Evolutionary conservation across 108 stramenopile genomes (phyloP).

Genomic region (Skeletonema grethae): DNA sequence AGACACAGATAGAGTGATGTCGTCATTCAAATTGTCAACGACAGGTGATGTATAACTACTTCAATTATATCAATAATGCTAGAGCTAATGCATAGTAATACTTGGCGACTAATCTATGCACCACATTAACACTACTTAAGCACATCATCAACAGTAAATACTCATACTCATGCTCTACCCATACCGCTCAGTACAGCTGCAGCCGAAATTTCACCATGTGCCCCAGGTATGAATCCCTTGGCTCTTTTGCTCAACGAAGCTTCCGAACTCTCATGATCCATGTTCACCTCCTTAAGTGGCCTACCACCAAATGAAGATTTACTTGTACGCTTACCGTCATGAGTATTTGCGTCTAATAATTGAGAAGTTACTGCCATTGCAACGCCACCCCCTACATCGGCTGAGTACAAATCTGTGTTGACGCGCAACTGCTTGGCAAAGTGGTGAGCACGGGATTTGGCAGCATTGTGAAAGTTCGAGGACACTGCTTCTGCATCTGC

Average conservation of each 20-base stretch:
- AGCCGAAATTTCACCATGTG: conserved; percentile 8
- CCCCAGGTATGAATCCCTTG: conserved; percentile 34
- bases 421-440: conserved; percentile 30
- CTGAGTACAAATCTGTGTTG: neutral
- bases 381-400: conserved; percentile 29
- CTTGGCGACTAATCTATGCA: neutral
- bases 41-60: neutral
- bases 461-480: conserved; percentile 56
- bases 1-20: conserved; percentile 21
- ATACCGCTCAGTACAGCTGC: conserved; percentile 3
- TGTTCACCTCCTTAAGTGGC: neutral
- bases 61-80: no score
- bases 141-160: neutral
- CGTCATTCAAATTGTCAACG: conserved; percentile 1
- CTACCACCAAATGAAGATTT: neutral
- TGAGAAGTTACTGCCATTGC: conserved; percentile 44
- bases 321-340: conserved; percentile 1
- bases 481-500: conserved; percentile 82
- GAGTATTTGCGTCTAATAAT: conserved; percentile 45
- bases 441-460: conserved; percentile 34
- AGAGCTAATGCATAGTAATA: neutral
- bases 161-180: neutral
- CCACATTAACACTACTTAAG: no score
- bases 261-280: conserved; percentile 21
- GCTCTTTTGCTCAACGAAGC: conserved; percentile 34